Evolutionary conservation across 106 monocot genomes (phyloP), one percentile per base, ranked within the genome.

Genomic region (Acanthochlamys bracteata): DNA sequence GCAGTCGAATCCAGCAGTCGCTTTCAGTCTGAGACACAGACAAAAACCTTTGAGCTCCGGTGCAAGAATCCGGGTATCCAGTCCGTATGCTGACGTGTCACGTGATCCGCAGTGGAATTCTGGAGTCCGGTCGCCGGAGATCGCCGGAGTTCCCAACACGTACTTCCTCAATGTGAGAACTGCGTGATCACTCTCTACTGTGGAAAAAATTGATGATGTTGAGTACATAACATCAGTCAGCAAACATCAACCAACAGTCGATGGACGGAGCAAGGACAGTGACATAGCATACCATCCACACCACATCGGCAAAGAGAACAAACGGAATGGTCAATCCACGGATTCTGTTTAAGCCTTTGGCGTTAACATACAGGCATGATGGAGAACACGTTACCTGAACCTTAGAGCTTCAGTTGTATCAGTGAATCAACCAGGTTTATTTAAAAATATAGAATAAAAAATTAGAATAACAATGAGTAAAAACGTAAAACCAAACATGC

Each of bases 211-310:
- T 76, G 78, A 78, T 45, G 82, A 78, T 39, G 82, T 78, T 13
- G 82, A 83, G 61, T 78, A 78, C 64, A 74, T 83, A 27, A 77
- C 46, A 66, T 82, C 21, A 77, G 82, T 17, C 82, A 4, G 82
- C 82, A 8, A 82, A 82, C 77, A 82, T 82, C 68, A 82, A 82
- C 11, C 81, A 82, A 56, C 41, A 76, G 22, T 82, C 81, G 11
- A 76, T 82, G 82, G 82, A 77, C 24, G 82, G 82, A 9, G 65
- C 66, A 6, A 77, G 49, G 82, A 82, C 66, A 40, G 73, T 7
- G 82, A 77, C 66, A 55, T 55, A 20, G 55, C 55, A 21, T 55
- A 77, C 73, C 82, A 82, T 22, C 77, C 82, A 1, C 27, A 57
- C 25, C 55, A 82, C 49, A 63, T 75, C n/a, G 19, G 56, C 26